These are phyloP conservation scores for Paraleonurus japonicus DNA, from an alignment of 257 asterid species.

Conservation along the genomic window DNA sequence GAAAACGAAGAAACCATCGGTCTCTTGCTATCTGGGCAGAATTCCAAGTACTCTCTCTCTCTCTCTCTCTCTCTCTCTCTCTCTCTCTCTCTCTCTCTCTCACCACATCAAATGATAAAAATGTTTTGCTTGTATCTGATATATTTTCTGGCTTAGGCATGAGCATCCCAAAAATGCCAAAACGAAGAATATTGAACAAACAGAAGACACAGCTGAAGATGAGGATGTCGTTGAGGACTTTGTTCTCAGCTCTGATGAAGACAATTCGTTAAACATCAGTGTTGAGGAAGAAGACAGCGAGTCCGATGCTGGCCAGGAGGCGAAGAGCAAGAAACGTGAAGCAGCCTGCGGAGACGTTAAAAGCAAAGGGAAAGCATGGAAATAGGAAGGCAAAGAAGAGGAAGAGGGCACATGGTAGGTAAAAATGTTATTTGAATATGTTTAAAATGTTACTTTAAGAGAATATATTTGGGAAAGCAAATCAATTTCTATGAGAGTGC, in stretches of 20 bases:
- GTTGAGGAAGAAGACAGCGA: constrained; percentile 42
- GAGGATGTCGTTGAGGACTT: constrained; percentile 84
- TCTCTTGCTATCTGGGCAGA: constrained; percentile 47
- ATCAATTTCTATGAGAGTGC: neutral
- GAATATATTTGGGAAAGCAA: neutral
- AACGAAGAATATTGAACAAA: constrained; percentile 36
- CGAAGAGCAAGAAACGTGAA: constrained; percentile 36
- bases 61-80: constrained; percentile 22
- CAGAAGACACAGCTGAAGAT: constrained; percentile 39
- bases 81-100: constrained; percentile 22
- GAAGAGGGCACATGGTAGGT: constrained; percentile 37
- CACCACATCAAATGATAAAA: too few species aligned
- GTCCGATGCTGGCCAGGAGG: constrained; percentile 26
- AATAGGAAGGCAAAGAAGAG: constrained; percentile 56
- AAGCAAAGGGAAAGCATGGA: constrained; percentile 36
- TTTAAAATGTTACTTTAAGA: neutral
- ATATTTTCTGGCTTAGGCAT: constrained; percentile 30
- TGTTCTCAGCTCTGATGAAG: constrained; percentile 80
- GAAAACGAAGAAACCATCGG: constrained; percentile 38
- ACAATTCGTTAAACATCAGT: constrained; percentile 31
- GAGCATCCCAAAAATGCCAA: constrained; percentile 36
- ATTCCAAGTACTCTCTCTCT: constrained; percentile 45
- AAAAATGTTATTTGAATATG: neutral
- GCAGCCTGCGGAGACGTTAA: constrained; percentile 23
- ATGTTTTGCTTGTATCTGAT: constrained; percentile 12